Base-by-base conservation (phyloP, 225 moss, liverwort and hornwort species). In the Pseudisothecium myosuroides region DNA sequence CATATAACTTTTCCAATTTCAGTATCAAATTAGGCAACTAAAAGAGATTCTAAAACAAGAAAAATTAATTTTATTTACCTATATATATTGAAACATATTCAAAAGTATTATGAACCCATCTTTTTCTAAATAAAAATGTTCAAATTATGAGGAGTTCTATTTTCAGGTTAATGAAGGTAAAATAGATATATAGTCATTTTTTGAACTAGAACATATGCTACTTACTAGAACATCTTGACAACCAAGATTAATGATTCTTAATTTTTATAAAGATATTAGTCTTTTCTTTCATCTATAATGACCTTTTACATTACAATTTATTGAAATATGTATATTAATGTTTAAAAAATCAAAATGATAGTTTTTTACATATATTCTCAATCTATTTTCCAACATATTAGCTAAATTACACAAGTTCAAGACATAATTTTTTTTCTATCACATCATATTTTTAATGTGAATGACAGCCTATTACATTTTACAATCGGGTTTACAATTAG, bases 71-170 rank as follows among this genome's bases (percentile, higher is more conserved):
- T 43, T 9, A 72, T 72, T 43, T 72, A 45, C 43, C 2, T 0
- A 0, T 28, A 43, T 0, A 43, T 0, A 72, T 72, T 43, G 14
- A 72, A 28, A 43, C 14, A 73, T 45, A 28, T 3, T 26, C 52
- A 9, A 71, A 26, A 26, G 5, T 5, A 41, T 71, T 71, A n/a
- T 43, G 26, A 43, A 72, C 43, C 15, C 7, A 23, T n/a, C 68
- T 0, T 68, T n/a, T 12, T 68, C 1, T 7, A 2, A 12, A n/a
- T 24, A 24, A 69, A 3, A 1, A 14, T 1, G 2, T 69, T 0
- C 0, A 39, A 69, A 0, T 39, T 12, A 69, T 2, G 8, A 23
- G 2, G 6, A 10, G 5, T 24, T 69, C 4, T 69, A 69, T 69
- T 69, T 14, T 24, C 1, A 24, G 0, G 3, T 1, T 39, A 24